Conservation (phyloP, 1,284 basidiomycete species). For the Mycocalia duriaeana region DNA sequence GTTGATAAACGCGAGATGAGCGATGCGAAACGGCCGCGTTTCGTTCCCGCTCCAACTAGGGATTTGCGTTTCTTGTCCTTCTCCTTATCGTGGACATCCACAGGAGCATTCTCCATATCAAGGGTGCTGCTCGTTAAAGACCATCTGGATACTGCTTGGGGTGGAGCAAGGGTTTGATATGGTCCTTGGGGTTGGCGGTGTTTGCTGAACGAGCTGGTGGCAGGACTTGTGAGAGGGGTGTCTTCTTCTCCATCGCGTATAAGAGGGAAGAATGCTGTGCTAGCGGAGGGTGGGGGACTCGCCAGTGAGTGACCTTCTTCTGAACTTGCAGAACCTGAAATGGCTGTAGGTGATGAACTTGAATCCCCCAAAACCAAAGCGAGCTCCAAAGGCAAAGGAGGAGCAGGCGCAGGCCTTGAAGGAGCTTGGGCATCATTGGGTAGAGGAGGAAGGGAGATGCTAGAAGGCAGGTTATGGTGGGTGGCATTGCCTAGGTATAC, state of each 20-base stretch:
- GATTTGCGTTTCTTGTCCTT: conserved; percentile 11
- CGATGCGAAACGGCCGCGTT: conserved; percentile 16
- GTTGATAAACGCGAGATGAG: conserved; percentile 22
- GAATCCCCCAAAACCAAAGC: too few relatives aligned
- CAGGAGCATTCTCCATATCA: too few relatives aligned
- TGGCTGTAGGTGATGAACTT: too few relatives aligned
- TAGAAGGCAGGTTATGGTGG: conserved; percentile 4
- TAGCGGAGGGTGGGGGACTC: too few relatives aligned
- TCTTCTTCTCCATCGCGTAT: too few relatives aligned
- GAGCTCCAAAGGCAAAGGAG: conserved; percentile 8
- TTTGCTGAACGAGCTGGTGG: neutral
- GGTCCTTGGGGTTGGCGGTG: neutral
- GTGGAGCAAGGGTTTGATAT: neutral
- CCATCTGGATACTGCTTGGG: conserved; percentile 14
- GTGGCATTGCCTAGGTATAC: conserved; percentile 19
- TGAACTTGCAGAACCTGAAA: too few relatives aligned
- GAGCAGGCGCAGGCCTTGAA: conserved; percentile 15
- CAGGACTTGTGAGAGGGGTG: neutral
- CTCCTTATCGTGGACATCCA: conserved; percentile 3
- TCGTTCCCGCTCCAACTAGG: conserved; percentile 3
- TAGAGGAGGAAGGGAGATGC: conserved; percentile 9
- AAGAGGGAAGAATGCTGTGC: too few relatives aligned
- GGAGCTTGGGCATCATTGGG: conserved; percentile 7
- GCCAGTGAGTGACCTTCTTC: too few relatives aligned
- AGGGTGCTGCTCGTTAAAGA: conserved; percentile 8